Conservation (phyloP, 164 flowering plant genomes). For the Protea cynaroides region DNA sequence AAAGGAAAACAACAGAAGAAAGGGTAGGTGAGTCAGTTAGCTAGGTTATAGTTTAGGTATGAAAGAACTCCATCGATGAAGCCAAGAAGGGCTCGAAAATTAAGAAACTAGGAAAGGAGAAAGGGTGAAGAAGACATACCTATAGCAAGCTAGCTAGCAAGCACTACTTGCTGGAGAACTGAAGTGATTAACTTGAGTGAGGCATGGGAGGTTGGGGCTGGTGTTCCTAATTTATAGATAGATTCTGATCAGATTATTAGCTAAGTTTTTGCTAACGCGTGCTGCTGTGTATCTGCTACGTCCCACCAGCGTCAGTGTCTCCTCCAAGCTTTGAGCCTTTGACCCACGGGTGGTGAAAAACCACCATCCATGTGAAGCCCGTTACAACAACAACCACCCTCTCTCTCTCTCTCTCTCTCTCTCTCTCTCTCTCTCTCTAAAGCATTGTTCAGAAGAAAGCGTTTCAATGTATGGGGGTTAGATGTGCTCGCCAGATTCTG, state of each 20-base stretch:
- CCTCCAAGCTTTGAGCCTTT: neutral
- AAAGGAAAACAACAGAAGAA: neutral
- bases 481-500: conserved; percentile 1
- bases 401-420: neutral
- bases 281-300: neutral
- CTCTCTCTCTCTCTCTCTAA: neutral
- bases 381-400: neutral
- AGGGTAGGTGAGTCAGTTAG: neutral
- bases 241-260: neutral
- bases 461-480: neutral
- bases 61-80: neutral
- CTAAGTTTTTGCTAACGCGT: neutral
- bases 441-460: neutral
- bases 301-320: too few species aligned
- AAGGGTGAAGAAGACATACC: too few species aligned
- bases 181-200: neutral
- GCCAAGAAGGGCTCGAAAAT: neutral
- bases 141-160: too few species aligned
- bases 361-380: neutral
- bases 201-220: neutral
- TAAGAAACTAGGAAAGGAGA: too few species aligned
- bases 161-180: neutral
- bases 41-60: too few species aligned
- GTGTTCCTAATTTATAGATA: neutral
- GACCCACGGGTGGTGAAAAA: neutral